These are phyloP conservation scores for Eutrema japonicum DNA, from an alignment of 345 rosid genomes.

Conservation along the genomic window DNA sequence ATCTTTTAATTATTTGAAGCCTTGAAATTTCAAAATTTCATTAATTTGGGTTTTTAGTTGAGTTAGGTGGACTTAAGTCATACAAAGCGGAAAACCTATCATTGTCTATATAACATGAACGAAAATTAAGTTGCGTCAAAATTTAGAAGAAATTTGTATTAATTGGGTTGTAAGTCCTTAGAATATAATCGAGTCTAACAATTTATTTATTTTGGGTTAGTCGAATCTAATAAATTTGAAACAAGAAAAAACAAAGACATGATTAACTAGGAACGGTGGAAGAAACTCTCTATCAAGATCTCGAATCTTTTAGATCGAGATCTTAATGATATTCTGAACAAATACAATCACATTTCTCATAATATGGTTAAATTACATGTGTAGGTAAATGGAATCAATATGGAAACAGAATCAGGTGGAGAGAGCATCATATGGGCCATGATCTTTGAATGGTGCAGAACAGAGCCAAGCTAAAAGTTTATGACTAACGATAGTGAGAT, in stretches of 20 bases:
- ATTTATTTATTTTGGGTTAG: neutral
- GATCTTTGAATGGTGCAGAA: constrained; percentile 34
- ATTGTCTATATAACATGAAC: neutral
- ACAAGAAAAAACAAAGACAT: neutral
- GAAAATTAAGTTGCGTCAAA: neutral
- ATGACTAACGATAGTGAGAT: constrained; percentile 15
- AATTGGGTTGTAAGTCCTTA: neutral
- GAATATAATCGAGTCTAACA: neutral
- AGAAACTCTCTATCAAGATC: constrained; percentile 1
- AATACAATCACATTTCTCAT: neutral
- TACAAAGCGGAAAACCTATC: neutral
- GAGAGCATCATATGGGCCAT: constrained; percentile 39
- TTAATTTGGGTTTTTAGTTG: neutral
- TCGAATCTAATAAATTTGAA: neutral
- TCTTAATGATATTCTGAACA: constrained; percentile 7
- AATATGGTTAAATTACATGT: neutral
- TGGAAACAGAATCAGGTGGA: constrained; percentile 36
- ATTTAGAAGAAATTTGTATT: neutral
- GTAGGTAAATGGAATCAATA: constrained; percentile 16
- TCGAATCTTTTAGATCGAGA: constrained; percentile 20
- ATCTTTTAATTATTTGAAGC: neutral
- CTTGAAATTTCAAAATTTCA: neutral
- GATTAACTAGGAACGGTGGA: constrained; percentile 19
- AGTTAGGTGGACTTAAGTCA: constrained; percentile 12
- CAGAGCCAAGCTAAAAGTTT: constrained; percentile 21